Evolutionary conservation across 129 eudicot genomes (phyloP), one percentile per base, ranked within the genome.

Genomic region (Escallonia rubra): DNA sequence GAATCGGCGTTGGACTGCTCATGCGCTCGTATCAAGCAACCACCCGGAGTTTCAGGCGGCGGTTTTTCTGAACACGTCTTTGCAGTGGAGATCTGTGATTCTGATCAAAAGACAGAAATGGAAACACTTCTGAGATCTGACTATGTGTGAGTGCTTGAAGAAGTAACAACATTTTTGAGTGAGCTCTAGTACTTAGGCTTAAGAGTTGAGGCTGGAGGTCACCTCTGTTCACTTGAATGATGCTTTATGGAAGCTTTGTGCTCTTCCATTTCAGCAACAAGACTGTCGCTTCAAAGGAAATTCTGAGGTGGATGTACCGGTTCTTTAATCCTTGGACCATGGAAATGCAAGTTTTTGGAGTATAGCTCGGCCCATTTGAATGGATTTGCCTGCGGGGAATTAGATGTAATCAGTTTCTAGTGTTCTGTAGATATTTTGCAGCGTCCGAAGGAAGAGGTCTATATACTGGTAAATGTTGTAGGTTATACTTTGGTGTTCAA

Each of bases 11-110:
- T 10, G 96, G 97, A 46, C 74, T 91, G 61, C 88, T 91, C 13
- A 87, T 91, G 97, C 87, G 96, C 10, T 91, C 97, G 3, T 91
- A 91, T 73, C 96, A 87, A 83, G 87, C 96, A 39, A 91, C 97
- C 46, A 87, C 96, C 2, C 78, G 90, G 45, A 83, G 57, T 67
- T 85, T 91, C 76, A 85, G 93, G 83, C 81, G 96, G 61, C 76
- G 96, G 63, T 91, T 91, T 58, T 85, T 87, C 66, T 91, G 72
- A 82, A 46, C 8, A 54, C 15, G 40, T 69, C 55, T 43, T 59
- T 61, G 14, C 73, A 38, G 43, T 64, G 67, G 67, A 15, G 53
- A 38, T 5, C 7, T 56, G 48, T 7, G 60, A 51, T 56, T 10
- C 7, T 50, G 47, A 8, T 10, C 41, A 41, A 13, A 43, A 38